Conservation (phyloP, 2,329 filamentous ascomycete genomes). For the Camillea tinctor region DNA sequence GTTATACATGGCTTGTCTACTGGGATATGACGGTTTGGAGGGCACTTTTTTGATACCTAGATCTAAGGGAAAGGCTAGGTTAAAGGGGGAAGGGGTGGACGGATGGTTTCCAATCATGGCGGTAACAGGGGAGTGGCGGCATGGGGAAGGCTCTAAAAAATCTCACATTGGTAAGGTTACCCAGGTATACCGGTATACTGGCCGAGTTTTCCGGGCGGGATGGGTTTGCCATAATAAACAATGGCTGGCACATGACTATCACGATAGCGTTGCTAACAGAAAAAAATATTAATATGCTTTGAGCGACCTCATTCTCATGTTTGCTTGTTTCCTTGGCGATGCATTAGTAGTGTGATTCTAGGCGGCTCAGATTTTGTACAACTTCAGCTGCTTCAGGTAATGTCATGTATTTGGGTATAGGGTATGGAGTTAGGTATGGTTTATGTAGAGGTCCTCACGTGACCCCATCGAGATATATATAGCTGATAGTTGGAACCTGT, state of each 20-base stretch:
- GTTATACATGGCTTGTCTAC: conserved; percentile 7
- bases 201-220: background rate
- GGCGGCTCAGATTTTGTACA: too few species aligned
- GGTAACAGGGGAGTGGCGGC: background rate
- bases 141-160: background rate
- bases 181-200: background rate
- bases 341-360: too few species aligned
- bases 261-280: conserved; percentile 7
- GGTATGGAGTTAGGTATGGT: too few species aligned
- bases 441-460: too few species aligned
- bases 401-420: too few species aligned
- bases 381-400: too few species aligned
- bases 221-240: background rate
- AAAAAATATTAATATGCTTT: conserved; percentile 5
- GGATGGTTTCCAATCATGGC: background rate
- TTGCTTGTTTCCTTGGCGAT: too few species aligned
- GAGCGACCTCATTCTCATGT: background rate
- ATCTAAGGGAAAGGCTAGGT: background rate
- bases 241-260: background rate
- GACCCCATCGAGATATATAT: too few species aligned
- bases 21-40: background rate
- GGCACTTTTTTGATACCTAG: background rate
- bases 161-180: background rate
- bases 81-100: background rate
- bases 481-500: too few species aligned